phyloP scores from a whole-genome alignment of 192 early-diverging fungal species.

The Thamnidium elegans region DNA sequence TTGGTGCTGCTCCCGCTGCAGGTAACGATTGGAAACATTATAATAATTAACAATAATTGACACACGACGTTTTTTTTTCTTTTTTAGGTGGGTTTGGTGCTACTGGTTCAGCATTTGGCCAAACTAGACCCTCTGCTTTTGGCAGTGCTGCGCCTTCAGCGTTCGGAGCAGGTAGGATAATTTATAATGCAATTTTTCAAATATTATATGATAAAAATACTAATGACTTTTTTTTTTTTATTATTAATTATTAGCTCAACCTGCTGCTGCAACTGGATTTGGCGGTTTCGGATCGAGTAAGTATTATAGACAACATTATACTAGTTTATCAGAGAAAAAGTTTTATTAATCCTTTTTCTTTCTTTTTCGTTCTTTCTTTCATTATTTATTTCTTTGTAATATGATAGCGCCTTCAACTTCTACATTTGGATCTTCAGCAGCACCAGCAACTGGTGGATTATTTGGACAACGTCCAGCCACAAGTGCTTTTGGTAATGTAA shows the following conservation, averaged over 20 bases:
- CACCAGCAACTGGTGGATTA: conserved; percentile 18
- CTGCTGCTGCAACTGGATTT: conserved; percentile 13
- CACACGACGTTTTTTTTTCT: not conserved
- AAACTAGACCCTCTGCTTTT: conserved; percentile 42
- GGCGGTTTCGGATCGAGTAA: conserved; percentile 19
- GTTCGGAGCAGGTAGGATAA: conserved; percentile 11
- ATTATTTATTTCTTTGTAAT: not conserved
- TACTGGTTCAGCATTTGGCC: conserved; percentile 15
- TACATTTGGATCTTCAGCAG: conserved; percentile 43
- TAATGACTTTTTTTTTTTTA: not conserved
- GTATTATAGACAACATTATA: not conserved
- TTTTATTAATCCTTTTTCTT: not conserved
- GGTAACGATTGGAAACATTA: not conserved
- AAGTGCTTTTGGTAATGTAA: conserved; percentile 40
- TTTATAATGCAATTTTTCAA: too few relatives aligned
- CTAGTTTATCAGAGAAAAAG: not conserved
- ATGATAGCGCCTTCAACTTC: conserved; percentile 16
- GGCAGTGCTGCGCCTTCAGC: conserved; percentile 8
- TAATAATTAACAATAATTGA: not conserved
- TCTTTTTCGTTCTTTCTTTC: not conserved
- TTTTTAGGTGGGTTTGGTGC: conserved; percentile 13
- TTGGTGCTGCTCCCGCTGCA: conserved; percentile 26
- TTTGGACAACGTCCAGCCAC: conserved; percentile 34
- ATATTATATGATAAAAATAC: not conserved
- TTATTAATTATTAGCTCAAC: not conserved